A percentile compares a stretch with the other conserved stretches of the same genome.
phyloP scores from a whole-genome alignment of 805 yeast genomes.

The Metschnikowia borealis region DNA sequence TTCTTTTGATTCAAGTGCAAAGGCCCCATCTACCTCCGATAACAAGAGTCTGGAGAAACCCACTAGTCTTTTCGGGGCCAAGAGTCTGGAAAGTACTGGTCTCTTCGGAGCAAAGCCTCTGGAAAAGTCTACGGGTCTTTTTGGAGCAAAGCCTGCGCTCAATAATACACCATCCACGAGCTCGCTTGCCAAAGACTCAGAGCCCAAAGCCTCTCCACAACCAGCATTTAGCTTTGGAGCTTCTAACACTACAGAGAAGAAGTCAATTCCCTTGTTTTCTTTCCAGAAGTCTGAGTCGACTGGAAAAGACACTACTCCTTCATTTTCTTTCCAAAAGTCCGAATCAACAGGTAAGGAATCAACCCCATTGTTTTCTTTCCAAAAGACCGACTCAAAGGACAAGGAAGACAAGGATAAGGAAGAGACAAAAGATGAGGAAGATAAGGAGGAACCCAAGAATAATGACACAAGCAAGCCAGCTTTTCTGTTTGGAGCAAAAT shows the following conservation, averaged over 20 bases:
- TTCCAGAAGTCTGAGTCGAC: neutral
- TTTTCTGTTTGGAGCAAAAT: neutral
- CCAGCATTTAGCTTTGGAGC: slow-evolving; percentile 1
- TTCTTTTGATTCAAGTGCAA: neutral
- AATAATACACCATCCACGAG: neutral
- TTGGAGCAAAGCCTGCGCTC: neutral
- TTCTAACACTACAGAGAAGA: neutral
- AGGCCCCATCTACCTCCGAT: neutral
- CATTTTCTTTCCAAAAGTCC: neutral
- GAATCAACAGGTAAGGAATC: neutral
- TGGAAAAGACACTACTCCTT: neutral
- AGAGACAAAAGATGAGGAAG: neutral
- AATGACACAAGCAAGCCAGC: neutral
- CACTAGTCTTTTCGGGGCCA: neutral
- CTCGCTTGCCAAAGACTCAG: neutral
- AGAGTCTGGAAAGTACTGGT: no score
- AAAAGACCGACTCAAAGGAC: neutral
- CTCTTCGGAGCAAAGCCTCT: neutral
- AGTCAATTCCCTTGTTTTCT: neutral
- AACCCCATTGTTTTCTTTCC: neutral
- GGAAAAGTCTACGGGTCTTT: neutral
- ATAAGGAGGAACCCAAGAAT: neutral
- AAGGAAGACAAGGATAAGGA: neutral
- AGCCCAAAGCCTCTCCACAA: neutral
- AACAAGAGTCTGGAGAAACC: neutral